Evolutionary conservation across 2,329 filamentous ascomycete species (phyloP).

Genomic region (Cladophialophora chaetospira): DNA sequence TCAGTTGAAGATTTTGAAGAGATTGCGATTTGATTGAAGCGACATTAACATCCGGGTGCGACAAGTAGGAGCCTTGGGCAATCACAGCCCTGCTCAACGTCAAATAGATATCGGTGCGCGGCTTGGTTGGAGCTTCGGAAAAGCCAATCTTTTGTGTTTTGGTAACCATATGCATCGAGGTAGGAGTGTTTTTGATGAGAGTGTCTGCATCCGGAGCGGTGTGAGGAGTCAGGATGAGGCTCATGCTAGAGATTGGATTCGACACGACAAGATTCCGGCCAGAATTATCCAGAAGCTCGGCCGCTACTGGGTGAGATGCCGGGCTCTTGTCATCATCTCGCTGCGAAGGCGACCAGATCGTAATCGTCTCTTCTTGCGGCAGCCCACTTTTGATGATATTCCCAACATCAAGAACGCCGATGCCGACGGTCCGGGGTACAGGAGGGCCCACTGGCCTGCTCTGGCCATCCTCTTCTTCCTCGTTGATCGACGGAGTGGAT

Average conservation of each 20-base stretch:
- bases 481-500: constrained; percentile 24
- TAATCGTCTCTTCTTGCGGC: constrained; percentile 66
- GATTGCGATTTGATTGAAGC: constrained; percentile 67
- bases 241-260: constrained; percentile 71
- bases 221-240: constrained; percentile 78
- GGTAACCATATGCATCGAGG: constrained; percentile 75
- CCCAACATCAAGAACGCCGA: constrained; percentile 77
- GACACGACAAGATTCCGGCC: constrained; percentile 76
- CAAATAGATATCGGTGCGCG: constrained; percentile 91
- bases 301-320: constrained; percentile 46
- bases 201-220: constrained; percentile 73
- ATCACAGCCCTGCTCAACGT: constrained; percentile 80
- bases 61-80: constrained; percentile 64
- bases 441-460: constrained; percentile 27
- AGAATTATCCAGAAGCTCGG: constrained; percentile 70
- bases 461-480: constrained; percentile 27
- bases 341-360: constrained; percentile 70
- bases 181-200: constrained; percentile 84
- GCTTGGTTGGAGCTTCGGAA: constrained; percentile 83
- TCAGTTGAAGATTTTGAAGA: constrained; percentile 79
- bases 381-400: constrained; percentile 70
- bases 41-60: constrained; percentile 76
- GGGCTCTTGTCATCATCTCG: constrained; percentile 55
- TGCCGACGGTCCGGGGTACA: constrained; percentile 56
- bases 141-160: constrained; percentile 91